Percentiles rank a stretch among this genome's conserved stretches.
phyloP scores from a whole-genome alignment of 1,284 basidiomycete species.

The Phylloporus gajari region DNA sequence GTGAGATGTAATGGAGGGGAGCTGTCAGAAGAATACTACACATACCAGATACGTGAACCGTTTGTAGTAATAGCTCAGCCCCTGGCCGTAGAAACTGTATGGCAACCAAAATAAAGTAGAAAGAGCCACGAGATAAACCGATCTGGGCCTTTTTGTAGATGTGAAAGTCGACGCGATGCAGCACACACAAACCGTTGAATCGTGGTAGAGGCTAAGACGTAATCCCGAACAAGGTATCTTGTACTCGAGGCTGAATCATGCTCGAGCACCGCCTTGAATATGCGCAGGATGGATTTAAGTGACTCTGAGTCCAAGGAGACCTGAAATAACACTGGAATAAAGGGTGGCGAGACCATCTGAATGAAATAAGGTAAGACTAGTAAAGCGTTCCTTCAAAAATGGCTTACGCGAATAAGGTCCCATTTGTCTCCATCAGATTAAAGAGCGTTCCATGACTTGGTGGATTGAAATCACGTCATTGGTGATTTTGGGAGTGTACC shows the following conservation, averaged over 20 bases:
- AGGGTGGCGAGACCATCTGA: slow-evolving; percentile 62
- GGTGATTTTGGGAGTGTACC: slow-evolving; percentile 41
- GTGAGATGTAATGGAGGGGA: background rate
- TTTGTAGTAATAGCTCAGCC: background rate
- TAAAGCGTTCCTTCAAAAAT: background rate
- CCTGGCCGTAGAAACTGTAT: background rate
- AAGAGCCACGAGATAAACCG: too few species aligned
- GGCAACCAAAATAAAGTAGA: background rate
- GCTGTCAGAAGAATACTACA: background rate
- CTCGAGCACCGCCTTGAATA: slow-evolving; percentile 54
- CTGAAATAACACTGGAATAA: slow-evolving; percentile 69
- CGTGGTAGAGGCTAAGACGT: slow-evolving; percentile 60
- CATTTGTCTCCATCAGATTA: slow-evolving; percentile 56
- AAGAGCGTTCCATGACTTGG: slow-evolving; percentile 60
- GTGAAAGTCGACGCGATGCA: too few species aligned
- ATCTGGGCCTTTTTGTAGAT: too few species aligned
- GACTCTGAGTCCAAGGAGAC: slow-evolving; percentile 71
- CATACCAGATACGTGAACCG: background rate
- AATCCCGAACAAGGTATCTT: slow-evolving; percentile 50
- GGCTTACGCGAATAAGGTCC: slow-evolving; percentile 62
- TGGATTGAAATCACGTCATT: slow-evolving; percentile 68
- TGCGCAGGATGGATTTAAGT: slow-evolving; percentile 65
- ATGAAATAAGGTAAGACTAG: slow-evolving; percentile 8
- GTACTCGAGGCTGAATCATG: slow-evolving; percentile 25
- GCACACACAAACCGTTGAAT: slow-evolving; percentile 62